These are phyloP conservation scores for Colletotrichum salicis DNA, from an alignment of 2,329 filamentous ascomycete genomes.

Conservation along the genomic window DNA sequence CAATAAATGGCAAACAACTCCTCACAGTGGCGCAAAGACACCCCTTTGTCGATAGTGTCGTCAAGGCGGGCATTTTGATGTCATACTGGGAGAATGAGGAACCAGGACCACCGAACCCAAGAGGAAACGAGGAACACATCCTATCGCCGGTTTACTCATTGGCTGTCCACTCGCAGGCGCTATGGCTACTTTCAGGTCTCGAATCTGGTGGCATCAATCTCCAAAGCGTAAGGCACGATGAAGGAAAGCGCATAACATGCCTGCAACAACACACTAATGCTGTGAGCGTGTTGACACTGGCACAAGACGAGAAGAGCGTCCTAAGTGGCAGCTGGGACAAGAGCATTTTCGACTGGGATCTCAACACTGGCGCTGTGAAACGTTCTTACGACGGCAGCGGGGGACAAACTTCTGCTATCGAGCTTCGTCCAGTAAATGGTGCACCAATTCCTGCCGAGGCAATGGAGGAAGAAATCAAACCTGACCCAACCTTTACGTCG, in stretches of 20 bases:
- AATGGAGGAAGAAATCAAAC: constrained; percentile 64
- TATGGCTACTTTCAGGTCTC: constrained; percentile 91
- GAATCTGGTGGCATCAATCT: constrained; percentile 94
- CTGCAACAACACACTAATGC: constrained; percentile 89
- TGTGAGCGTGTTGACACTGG: constrained; percentile 85
- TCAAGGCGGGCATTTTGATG: constrained; percentile 92
- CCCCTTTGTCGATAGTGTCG: constrained; percentile 96
- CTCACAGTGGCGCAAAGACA: constrained; percentile 95
- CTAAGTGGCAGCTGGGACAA: constrained; percentile 98
- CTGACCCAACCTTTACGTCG: constrained; percentile 76
- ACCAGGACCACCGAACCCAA: constrained; percentile 53
- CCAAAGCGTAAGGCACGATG: constrained; percentile 92
- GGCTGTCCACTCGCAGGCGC: constrained; percentile 86
- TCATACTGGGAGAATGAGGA: constrained; percentile 99
- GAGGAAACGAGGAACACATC: constrained; percentile 67
- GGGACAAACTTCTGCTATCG: constrained; percentile 87
- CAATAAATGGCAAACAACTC: constrained; percentile 92
- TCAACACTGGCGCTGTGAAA: constrained; percentile 83
- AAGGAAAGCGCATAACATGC: constrained; percentile 87
- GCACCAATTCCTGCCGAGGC: constrained; percentile 80
- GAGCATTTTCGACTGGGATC: constrained; percentile 91
- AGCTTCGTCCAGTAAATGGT: constrained; percentile 81
- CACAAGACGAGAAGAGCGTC: constrained; percentile 86
- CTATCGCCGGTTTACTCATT: constrained; percentile 95
- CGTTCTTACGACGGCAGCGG: constrained; percentile 81